Evolutionary conservation across 257 asterid species (phyloP).

Genomic region (Salvia miltiorrhiza): DNA sequence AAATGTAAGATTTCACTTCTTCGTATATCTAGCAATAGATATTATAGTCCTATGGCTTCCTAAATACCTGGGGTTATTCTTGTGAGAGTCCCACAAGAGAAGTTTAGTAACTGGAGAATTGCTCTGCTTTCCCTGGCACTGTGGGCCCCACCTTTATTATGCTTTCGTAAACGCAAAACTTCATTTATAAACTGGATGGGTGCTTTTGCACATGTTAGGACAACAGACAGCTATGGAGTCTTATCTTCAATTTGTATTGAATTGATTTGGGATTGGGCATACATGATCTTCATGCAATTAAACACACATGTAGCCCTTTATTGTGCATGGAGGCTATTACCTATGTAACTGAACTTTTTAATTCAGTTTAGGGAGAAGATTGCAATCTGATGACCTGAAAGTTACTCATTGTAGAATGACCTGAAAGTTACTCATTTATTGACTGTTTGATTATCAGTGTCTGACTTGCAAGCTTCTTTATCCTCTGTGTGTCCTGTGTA

Average conservation of each 20-base stretch:
- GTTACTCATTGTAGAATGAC: constrained; percentile 10
- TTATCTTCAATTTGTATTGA: not conserved
- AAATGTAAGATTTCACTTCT: constrained; percentile 2
- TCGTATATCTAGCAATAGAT: not conserved
- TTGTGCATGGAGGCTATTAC: not conserved
- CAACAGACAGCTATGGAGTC: not conserved
- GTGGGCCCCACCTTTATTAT: not conserved
- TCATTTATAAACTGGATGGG: constrained; percentile 1
- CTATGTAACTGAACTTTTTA: not conserved
- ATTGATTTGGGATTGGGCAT: not conserved
- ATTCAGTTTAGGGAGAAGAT: constrained; percentile 9
- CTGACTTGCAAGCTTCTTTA: constrained; percentile 1
- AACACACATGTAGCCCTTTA: not conserved
- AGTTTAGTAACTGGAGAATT: not conserved
- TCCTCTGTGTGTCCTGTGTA: not conserved
- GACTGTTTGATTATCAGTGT: constrained; percentile 10
- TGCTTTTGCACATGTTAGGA: not conserved
- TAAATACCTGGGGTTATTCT: not conserved
- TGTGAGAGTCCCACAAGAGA: not conserved
- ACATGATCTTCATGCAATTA: not conserved
- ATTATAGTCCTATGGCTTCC: not conserved
- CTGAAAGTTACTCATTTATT: not conserved
- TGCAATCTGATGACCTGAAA: constrained; percentile 15
- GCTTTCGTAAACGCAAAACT: not conserved
- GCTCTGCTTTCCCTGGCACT: not conserved